Conservation (phyloP, 805 yeast genomes). For the Candida piceae region DNA sequence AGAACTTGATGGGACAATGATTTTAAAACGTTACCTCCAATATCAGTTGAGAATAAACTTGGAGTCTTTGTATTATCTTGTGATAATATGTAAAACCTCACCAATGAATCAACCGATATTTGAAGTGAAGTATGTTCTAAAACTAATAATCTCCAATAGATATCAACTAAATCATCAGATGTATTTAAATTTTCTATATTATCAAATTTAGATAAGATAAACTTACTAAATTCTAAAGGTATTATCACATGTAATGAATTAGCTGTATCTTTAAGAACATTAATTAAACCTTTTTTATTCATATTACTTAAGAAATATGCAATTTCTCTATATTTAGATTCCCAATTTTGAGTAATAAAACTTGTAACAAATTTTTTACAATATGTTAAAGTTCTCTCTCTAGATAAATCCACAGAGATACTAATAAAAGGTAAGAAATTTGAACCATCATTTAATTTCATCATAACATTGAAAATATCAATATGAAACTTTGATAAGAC, state of each 20-base stretch:
- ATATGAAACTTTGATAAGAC: conserved; percentile 44
- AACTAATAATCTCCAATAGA: conserved; percentile 49
- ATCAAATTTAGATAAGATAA: conserved; percentile 24
- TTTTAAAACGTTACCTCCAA: conserved; percentile 36
- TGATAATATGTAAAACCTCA: conserved; percentile 16
- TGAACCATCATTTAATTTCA: conserved; percentile 30
- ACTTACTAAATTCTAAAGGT: conserved; percentile 29
- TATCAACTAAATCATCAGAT: conserved; percentile 26
- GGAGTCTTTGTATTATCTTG: conserved; percentile 2
- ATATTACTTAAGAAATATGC: conserved; percentile 39
- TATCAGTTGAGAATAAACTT: conserved; percentile 34
- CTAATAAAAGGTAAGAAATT: conserved; percentile 45
- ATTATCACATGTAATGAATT: conserved; percentile 20
- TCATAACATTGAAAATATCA: conserved; percentile 36
- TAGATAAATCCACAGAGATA: conserved; percentile 36
- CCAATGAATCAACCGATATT: conserved; percentile 19
- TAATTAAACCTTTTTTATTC: conserved; percentile 22
- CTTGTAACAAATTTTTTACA: conserved; percentile 44
- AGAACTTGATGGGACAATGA: conserved; percentile 27
- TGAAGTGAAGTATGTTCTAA: conserved; percentile 33
- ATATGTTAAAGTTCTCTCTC: conserved; percentile 41
- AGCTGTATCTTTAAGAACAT: conserved; percentile 3
- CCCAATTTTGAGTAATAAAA: conserved; percentile 42
- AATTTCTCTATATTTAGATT: conserved; percentile 29
- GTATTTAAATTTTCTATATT: conserved; percentile 6